Percentiles rank a stretch among this genome's conserved stretches.
phyloP scores from a whole-genome alignment of 768 basidiomycete genomes.

The Harrya chromipes region DNA sequence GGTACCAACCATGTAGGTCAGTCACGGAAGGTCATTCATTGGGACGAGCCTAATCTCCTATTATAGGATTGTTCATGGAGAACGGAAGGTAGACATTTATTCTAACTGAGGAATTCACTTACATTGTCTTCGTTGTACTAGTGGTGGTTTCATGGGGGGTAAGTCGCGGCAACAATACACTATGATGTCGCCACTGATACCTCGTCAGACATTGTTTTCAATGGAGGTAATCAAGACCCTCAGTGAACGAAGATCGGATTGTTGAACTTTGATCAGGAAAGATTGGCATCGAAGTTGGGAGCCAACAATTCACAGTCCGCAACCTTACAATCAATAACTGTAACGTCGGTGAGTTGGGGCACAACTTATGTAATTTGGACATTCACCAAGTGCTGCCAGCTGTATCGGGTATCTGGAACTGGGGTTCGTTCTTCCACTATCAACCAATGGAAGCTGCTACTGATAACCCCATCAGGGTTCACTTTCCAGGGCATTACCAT shows the following conservation, averaged over 20 bases:
- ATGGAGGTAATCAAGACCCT: constrained; percentile 31
- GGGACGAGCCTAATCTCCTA: not conserved
- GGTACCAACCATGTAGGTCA: constrained; percentile 66
- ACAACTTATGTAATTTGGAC: not conserved
- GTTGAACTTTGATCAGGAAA: constrained; percentile 21
- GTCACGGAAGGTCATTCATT: not conserved
- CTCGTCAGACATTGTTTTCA: constrained; percentile 38
- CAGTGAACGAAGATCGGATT: not conserved
- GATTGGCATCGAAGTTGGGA: constrained; percentile 70
- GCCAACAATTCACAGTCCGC: constrained; percentile 74
- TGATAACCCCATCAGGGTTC: constrained; percentile 34
- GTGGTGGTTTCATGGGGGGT: constrained; percentile 59
- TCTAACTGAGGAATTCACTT: not conserved
- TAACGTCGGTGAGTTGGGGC: constrained; percentile 28
- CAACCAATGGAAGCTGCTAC: not conserved
- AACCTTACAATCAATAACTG: constrained; percentile 55
- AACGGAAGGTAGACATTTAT: constrained; percentile 48
- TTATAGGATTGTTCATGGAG: constrained; percentile 64
- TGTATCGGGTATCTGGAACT: constrained; percentile 36
- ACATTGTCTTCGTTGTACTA: not conserved
- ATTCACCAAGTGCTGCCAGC: constrained; percentile 13
- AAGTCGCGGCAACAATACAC: constrained; percentile 7
- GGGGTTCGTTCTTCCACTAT: constrained; percentile 30
- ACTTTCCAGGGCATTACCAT: constrained; percentile 52
- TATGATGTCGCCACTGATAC: not conserved